Evolutionary conservation across 2,329 filamentous ascomycete genomes (phyloP).

Genomic region (Penicillium freii): DNA sequence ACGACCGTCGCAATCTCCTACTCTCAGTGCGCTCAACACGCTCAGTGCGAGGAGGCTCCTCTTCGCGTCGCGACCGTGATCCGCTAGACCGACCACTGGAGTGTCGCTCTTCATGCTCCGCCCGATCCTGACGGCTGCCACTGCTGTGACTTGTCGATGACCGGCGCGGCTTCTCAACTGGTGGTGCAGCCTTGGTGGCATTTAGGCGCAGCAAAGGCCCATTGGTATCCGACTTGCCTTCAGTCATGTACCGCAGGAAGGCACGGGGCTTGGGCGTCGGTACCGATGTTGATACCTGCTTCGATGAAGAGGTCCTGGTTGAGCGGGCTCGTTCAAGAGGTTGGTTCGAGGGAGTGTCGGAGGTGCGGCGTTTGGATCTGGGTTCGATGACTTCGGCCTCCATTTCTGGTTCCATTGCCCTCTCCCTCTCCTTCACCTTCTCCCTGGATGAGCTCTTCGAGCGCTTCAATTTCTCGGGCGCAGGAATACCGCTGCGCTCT

Average conservation of each 20-base stretch:
- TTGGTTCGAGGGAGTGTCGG: conserved; percentile 21
- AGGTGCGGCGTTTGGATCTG: conserved; percentile 14
- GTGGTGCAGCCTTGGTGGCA: conserved; percentile 32
- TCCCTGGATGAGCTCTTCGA: conserved; percentile 18
- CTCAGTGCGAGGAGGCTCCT: conserved; percentile 7
- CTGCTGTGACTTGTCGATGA: conserved; percentile 34
- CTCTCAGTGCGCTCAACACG: conserved; percentile 4
- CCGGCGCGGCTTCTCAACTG: conserved; percentile 31
- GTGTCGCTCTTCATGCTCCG: conserved; percentile 25
- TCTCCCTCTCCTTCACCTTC: conserved; percentile 8
- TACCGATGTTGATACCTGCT: conserved; percentile 20
- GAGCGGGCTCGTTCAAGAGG: conserved; percentile 23
- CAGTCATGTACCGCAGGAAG: conserved; percentile 39
- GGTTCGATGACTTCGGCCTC: conserved; percentile 9
- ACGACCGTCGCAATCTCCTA: conserved; percentile 24
- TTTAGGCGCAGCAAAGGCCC: conserved; percentile 42
- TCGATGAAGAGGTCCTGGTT: conserved; percentile 27
- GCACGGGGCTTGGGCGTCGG: conserved; percentile 26
- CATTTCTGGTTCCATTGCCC: conserved; percentile 10
- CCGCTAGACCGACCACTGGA: conserved; percentile 25
- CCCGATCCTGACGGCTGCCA: conserved; percentile 21
- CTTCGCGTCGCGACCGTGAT: conserved; percentile 32
- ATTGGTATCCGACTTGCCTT: conserved; percentile 42
- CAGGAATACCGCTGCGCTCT: conserved; percentile 18
- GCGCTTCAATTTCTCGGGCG: conserved; percentile 16